Base-by-base conservation (phyloP, 1,284 basidiomycete genomes). In the Rhodofomes roseus region DNA sequence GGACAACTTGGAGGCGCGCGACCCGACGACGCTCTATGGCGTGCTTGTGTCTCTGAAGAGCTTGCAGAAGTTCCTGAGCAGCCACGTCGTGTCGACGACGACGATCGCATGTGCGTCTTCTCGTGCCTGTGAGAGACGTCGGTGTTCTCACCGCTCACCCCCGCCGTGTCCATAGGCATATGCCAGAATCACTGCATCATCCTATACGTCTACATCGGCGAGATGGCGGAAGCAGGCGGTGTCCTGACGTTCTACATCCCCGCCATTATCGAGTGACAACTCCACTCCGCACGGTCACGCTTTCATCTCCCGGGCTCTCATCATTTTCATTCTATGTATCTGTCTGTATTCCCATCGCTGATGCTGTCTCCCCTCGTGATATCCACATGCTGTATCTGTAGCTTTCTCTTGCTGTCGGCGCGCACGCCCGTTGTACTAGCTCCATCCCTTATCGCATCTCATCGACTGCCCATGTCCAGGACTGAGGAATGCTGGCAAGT, bases 171-270 rank as follows among this genome's bases (percentile, higher is more conserved):
- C 55, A 1, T 63, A 95, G 93, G 90, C 71, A 83, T 96, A 59
- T 95, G 93, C 69, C 86, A 90, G 68, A 81, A 87, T 57, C 89
- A 95, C 65, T 95, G 92, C 70, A 78, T 94, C 65, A 95, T 96
- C 63, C 82, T 94, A 43, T 95, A 95, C 65, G 92, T 95, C 40
- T 95, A 95, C 69, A 92, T 95, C 56, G 93, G 93, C 8, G 90
- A 93, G 51, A 80, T 89, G 12, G 84, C 85, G 14, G 89, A 93
- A 61, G 85, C 89, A 0, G 92, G 92, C 44, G 93, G 93, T 1
- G 92, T 95, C 27, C 79, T 95, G 66, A 95, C 93, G 1, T 95
- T 93, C 71, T 96, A 95, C 72, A 89, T 95, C 44, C 93, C 93
- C 34, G 86, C 80, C 2, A 74, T 83, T 41, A 75, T 83, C 58